Percentiles rank a stretch among this genome's conserved stretches.
phyloP scores from a whole-genome alignment of 768 basidiomycete species.

The Pisolithus orientalis region DNA sequence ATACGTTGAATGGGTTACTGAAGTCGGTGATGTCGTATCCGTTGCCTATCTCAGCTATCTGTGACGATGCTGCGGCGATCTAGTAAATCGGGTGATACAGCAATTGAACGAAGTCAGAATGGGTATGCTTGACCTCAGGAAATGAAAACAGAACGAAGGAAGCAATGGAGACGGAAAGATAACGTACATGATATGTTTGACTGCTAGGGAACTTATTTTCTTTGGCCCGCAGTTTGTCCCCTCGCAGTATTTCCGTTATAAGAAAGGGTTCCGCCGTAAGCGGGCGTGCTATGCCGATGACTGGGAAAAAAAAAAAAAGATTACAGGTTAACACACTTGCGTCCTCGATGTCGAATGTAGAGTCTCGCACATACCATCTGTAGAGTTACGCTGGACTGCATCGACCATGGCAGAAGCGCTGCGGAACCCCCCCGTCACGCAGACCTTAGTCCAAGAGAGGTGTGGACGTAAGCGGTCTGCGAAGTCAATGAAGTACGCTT shows the following conservation, averaged over 20 bases:
- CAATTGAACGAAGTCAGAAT: background rate
- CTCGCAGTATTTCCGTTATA: constrained; percentile 22
- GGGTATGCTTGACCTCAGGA: background rate
- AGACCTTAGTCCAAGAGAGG: constrained; percentile 19
- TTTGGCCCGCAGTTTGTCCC: constrained; percentile 18
- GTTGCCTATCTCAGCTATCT: constrained; percentile 30
- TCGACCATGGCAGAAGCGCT: constrained; percentile 22
- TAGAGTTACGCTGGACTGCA: constrained; percentile 17
- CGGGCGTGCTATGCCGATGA: constrained; percentile 26
- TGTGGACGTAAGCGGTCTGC: constrained; percentile 22
- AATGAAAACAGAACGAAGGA: background rate
- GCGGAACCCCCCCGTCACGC: constrained; percentile 27
- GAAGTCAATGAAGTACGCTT: constrained; percentile 28
- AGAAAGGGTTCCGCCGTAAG: constrained; percentile 26
- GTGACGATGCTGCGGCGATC: constrained; percentile 25
- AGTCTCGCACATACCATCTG: constrained; percentile 18
- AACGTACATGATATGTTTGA: constrained; percentile 24
- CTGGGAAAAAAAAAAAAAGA: constrained; percentile 4
- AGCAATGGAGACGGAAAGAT: background rate
- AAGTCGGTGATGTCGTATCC: constrained; percentile 29
- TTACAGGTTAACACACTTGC: background rate
- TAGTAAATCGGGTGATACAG: background rate
- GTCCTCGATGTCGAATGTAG: background rate
- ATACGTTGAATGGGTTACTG: constrained; percentile 24
- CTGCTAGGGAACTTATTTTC: constrained; percentile 31